Evolutionary conservation across 306 rosid species (phyloP).

Genomic region (Casuarina glauca): DNA sequence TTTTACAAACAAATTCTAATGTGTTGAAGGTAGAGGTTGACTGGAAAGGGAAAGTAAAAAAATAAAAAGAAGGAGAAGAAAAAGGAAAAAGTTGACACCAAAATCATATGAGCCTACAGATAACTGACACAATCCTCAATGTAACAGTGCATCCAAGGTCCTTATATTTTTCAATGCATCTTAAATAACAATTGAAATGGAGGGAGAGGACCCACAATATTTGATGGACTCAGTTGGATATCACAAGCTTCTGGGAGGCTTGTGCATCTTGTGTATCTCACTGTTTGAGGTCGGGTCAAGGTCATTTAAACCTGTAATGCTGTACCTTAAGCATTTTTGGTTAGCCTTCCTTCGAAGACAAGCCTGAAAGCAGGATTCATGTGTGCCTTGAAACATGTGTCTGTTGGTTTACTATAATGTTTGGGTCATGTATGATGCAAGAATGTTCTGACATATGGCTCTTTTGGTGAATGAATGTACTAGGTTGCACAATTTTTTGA

Average conservation of each 20-base stretch:
- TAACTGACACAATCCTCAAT: neutral
- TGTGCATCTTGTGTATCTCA: neutral
- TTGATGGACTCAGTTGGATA: neutral
- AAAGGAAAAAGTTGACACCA: neutral
- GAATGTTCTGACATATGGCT: slow-evolving; percentile 22
- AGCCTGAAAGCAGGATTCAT: slow-evolving; percentile 15
- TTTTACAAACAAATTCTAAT: neutral
- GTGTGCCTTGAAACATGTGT: slow-evolving; percentile 5
- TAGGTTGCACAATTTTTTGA: slow-evolving; percentile 87
- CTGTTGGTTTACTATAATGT: slow-evolving; percentile 19
- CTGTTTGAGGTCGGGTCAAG: neutral
- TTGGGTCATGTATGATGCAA: slow-evolving; percentile 2
- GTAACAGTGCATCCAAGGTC: neutral
- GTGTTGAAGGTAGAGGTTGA: neutral
- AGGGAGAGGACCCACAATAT: neutral
- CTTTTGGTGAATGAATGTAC: slow-evolving; percentile 33
- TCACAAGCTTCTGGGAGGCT: neutral
- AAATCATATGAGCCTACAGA: neutral
- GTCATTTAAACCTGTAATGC: neutral
- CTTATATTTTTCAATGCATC: neutral
- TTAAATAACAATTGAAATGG: neutral
- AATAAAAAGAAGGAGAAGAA: neutral
- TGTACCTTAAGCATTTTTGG: neutral
- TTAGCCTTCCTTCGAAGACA: neutral
- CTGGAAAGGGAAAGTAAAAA: neutral